Evolutionary conservation across 345 rosid genomes (phyloP).

Genomic region (Eucalyptus sp.): DNA sequence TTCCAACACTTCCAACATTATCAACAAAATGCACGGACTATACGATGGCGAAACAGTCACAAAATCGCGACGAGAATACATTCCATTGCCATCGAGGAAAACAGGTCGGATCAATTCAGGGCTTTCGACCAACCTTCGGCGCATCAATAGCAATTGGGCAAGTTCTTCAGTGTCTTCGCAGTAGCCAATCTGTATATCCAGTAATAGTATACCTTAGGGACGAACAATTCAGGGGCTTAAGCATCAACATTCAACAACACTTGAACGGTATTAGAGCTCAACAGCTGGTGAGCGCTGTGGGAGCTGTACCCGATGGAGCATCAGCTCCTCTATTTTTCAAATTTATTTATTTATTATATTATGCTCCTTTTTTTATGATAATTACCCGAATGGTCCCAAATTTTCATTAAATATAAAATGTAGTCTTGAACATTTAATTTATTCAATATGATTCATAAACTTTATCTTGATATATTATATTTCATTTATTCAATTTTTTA

Average conservation of each 20-base stretch:
- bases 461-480: no score
- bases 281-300: not conserved
- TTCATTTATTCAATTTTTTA: no score
- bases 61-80: not conserved
- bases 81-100: not conserved
- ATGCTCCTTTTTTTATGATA: no score
- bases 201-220: constrained; percentile 26
- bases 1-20: not conserved
- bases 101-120: not conserved
- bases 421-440: fast-evolving
- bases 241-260: not conserved
- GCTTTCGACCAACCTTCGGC: not conserved
- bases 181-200: constrained; percentile 75
- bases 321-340: not conserved
- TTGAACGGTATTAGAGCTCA: not conserved
- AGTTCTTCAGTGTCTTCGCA: constrained; percentile 41
- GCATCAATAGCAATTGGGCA: not conserved
- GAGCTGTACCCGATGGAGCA: not conserved
- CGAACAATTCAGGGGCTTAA: not conserved
- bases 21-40: not conserved
- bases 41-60: not conserved
- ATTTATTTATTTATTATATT: no score
- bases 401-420: no score
- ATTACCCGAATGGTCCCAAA: not conserved
- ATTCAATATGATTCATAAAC: fast-evolving